phyloP scores from a whole-genome alignment of 768 basidiomycete genomes.

The Tulasnella calospora region DNA sequence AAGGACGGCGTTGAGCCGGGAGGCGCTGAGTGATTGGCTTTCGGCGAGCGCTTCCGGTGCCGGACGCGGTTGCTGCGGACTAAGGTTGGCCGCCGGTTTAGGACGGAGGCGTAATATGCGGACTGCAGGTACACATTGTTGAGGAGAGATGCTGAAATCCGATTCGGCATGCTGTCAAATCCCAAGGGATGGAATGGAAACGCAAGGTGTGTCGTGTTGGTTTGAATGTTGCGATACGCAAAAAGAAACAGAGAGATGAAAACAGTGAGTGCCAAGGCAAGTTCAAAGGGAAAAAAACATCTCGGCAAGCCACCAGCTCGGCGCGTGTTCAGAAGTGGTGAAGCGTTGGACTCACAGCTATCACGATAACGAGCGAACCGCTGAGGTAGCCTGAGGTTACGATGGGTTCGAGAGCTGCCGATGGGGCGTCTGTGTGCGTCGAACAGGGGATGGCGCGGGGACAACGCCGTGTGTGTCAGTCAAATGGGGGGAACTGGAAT shows the following conservation, averaged over 20 bases:
- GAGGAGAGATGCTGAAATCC: conserved; percentile 1
- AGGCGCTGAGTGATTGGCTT: background rate
- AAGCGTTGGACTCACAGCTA: conserved; percentile 4
- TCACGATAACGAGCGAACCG: conserved; percentile 21
- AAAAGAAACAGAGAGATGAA: background rate
- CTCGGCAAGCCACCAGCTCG: background rate
- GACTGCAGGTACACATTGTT: conserved; percentile 10
- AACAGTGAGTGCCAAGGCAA: background rate
- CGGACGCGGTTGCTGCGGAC: background rate
- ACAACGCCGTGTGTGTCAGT: background rate
- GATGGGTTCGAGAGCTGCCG: background rate
- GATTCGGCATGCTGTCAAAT: background rate
- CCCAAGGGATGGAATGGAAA: too few relatives aligned
- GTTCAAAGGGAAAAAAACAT: background rate
- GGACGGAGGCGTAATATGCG: conserved; percentile 21
- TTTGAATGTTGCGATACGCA: background rate
- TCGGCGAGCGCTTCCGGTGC: background rate
- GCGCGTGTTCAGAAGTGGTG: background rate
- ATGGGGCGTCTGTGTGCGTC: conserved; percentile 11
- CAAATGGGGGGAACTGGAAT: background rate
- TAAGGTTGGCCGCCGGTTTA: background rate
- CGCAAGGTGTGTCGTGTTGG: too few relatives aligned
- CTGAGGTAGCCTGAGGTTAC: conserved; percentile 14
- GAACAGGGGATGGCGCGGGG: background rate
- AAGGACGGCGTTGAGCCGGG: conserved; percentile 15